phyloP scores from a whole-genome alignment of 2,329 filamentous ascomycete species.

The Helotiales sp. region DNA sequence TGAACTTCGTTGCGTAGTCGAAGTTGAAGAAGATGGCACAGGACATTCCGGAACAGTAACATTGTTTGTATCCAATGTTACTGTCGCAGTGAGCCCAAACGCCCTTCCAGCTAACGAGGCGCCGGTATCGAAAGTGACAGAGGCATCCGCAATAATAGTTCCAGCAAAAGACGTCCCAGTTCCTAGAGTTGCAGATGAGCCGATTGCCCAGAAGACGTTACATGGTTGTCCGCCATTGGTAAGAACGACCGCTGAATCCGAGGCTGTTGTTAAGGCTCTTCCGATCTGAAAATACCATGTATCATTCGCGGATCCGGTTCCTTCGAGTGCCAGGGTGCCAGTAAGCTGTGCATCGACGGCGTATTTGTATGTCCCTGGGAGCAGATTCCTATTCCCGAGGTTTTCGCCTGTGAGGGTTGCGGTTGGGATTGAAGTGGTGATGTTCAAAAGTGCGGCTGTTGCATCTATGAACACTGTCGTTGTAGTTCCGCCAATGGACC shows the following conservation, averaged over 20 bases:
- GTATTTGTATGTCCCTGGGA: conserved; percentile 14
- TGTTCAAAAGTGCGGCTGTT: not conserved
- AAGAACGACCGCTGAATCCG: not conserved
- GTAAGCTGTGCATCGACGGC: not conserved
- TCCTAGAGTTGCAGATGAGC: conserved; percentile 21
- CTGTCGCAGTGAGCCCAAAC: conserved; percentile 9
- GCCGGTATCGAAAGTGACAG: conserved; percentile 12
- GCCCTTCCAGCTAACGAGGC: conserved; percentile 7
- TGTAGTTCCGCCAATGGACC: not conserved
- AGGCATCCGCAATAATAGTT: conserved; percentile 16
- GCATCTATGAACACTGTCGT: not conserved
- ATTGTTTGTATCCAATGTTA: conserved; percentile 15
- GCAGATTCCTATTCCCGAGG: not conserved
- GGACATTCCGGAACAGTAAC: conserved; percentile 10
- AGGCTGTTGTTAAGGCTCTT: not conserved
- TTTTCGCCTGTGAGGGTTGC: not conserved
- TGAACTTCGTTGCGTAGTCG: not conserved
- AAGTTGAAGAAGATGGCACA: not conserved
- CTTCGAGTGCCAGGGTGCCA: not conserved
- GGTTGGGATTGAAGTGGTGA: not conserved
- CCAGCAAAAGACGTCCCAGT: conserved; percentile 13
- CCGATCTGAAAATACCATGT: conserved; percentile 23
- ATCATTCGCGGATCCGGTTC: conserved; percentile 6
- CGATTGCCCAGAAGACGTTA: conserved; percentile 20
- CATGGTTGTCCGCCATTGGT: not conserved